These are phyloP conservation scores for Blastobotrys serpentis DNA, from an alignment of 1,139 yeast genomes.

Conservation along the genomic window DNA sequence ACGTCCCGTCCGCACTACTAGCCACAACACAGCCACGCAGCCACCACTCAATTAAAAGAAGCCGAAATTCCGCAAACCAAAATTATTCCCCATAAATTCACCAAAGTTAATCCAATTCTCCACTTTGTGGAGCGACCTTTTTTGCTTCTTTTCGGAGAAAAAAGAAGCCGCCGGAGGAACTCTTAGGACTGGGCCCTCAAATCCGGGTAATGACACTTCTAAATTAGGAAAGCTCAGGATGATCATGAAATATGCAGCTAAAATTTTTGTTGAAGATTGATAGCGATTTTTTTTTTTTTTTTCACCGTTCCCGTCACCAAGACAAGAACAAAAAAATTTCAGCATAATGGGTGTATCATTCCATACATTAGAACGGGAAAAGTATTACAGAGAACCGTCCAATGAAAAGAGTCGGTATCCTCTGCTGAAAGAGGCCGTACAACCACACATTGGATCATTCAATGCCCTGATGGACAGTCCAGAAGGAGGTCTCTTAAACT, in stretches of 20 bases:
- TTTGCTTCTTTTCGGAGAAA: background rate
- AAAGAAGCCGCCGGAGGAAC: too few relatives aligned
- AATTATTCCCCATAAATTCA: too few relatives aligned
- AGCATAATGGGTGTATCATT: slow-evolving; percentile 48
- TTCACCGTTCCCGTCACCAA: background rate
- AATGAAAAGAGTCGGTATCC: slow-evolving; percentile 82
- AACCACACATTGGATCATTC: slow-evolving; percentile 95
- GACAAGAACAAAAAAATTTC: background rate
- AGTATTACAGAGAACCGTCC: slow-evolving; percentile 84
- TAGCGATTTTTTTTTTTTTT: slow-evolving; percentile 2
- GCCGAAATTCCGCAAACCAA: too few relatives aligned
- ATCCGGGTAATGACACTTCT: background rate
- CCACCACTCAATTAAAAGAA: too few relatives aligned
- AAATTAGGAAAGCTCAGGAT: background rate
- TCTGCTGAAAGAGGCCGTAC: slow-evolving; percentile 79
- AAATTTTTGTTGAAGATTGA: background rate
- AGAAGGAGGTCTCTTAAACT: slow-evolving; percentile 72
- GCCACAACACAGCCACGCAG: too few relatives aligned
- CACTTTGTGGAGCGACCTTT: background rate
- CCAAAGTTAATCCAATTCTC: background rate
- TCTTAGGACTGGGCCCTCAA: too few relatives aligned
- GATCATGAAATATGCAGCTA: background rate
- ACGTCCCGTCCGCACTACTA: too few relatives aligned
- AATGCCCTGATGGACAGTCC: slow-evolving; percentile 87
- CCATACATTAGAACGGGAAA: slow-evolving; percentile 85